Evolutionary conservation across 441 rosid species (phyloP).

Genomic region (Jatropha podagrica): DNA sequence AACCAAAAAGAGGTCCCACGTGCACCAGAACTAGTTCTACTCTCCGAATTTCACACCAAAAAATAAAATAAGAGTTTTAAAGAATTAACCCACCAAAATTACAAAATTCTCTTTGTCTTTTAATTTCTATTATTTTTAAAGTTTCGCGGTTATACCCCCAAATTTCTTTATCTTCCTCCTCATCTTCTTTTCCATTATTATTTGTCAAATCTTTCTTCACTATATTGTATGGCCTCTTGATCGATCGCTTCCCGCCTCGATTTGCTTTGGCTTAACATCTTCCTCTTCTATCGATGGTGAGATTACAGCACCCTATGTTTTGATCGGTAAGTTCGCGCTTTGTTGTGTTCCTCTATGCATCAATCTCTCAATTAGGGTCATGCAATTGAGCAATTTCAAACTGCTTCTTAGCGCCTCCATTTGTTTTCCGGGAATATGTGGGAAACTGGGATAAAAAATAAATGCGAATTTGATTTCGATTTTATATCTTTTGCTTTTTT

Average conservation of each 20-base stretch:
- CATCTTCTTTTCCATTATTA: conserved; percentile 27
- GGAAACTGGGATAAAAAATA: background rate
- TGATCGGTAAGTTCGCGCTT: conserved; percentile 25
- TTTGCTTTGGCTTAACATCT: conserved; percentile 15
- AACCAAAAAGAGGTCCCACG: background rate
- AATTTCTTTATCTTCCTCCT: conserved; percentile 28
- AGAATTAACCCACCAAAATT: background rate
- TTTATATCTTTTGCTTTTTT: background rate
- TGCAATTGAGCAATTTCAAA: conserved; percentile 8
- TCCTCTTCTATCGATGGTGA: conserved; percentile 1
- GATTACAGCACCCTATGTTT: background rate
- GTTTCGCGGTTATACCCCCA: conserved; percentile 85
- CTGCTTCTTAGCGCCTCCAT: background rate
- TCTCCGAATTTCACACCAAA: background rate
- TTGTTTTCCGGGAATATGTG: background rate
- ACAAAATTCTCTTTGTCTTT: background rate
- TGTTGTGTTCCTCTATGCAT: background rate
- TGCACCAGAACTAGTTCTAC: background rate
- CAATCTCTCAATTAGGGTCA: conserved; percentile 13
- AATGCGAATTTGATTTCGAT: conserved; percentile 6
- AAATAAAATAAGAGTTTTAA: background rate
- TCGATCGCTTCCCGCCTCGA: conserved; percentile 13
- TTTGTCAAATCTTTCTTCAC: conserved; percentile 4
- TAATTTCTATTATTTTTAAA: conserved; percentile 38
- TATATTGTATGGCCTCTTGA: background rate